These are phyloP conservation scores for Pouteria glomerata DNA, from an alignment of 148 eudicot species.

Conservation along the genomic window DNA sequence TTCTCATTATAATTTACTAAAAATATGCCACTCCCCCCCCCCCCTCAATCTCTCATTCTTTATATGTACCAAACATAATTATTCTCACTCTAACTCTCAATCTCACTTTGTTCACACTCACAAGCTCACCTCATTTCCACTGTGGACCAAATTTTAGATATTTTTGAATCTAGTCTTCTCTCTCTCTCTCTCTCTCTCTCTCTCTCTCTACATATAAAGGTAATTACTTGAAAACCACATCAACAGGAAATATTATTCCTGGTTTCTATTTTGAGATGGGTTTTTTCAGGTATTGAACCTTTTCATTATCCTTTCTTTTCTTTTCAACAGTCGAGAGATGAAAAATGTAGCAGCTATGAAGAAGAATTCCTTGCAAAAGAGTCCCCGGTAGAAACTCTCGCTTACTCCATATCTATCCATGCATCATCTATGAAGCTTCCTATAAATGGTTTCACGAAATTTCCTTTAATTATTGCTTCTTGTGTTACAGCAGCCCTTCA, in stretches of 20 bases:
- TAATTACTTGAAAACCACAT: not conserved
- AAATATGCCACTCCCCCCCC: too few relatives aligned
- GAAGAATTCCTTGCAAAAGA: conserved; percentile 31
- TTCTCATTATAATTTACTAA: too few relatives aligned
- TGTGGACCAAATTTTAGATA: too few relatives aligned
- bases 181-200: too few relatives aligned
- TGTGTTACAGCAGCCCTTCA: conserved; percentile 12
- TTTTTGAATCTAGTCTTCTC: too few relatives aligned
- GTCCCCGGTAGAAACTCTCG: conserved; percentile 25
- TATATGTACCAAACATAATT: too few relatives aligned
- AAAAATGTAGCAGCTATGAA: conserved; percentile 47
- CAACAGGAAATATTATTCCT: not conserved
- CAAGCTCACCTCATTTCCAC: too few relatives aligned
- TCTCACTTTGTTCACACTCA: too few relatives aligned
- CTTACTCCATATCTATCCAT: not conserved
- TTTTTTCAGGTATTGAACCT: not conserved
- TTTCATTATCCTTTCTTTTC: not conserved
- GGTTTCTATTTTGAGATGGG: conserved; percentile 1
- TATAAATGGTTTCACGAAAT: not conserved
- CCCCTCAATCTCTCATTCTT: too few relatives aligned
- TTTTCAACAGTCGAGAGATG: conserved; percentile 39
- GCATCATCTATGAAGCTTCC: not conserved
- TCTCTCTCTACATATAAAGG: too few relatives aligned
- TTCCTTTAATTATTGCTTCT: not conserved
- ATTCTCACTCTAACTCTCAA: too few relatives aligned